Base-by-base conservation (phyloP, 371 early-diverging fungal genomes). In the Saksenaea vasiformis region DNA sequence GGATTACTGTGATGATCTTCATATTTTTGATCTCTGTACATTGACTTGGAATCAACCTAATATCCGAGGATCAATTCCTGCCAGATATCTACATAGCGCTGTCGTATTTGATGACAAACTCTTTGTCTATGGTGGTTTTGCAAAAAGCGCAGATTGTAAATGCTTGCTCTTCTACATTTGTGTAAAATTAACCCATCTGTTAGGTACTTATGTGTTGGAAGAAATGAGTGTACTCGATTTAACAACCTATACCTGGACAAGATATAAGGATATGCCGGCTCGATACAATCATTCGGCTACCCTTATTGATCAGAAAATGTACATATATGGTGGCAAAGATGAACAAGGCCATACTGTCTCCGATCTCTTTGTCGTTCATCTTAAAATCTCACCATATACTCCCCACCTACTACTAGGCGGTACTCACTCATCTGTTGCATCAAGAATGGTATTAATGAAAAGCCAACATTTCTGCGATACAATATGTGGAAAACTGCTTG, bases 381-480 rank as follows among this genome's bases (percentile, higher is more conserved):
- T 89, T 13, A 54, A 58, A 19, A 78, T 79, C 10, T 56, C 62
- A 38, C 66, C 66, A 24, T 77, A 73, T 44, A 67, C 67, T 0
- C 71, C 74, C 0, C 77, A 75, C 37, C 65, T 74, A 15, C 66
- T 79, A 11, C 61, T 73, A 8, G 61, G 72, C 22, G 70, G 70
- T 1, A 36, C 55, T 9, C 67, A 66, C 27, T 43, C 64, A 26
- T 51, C 51, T 3, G 36, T 54, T 24, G 64, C 62, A 37, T 68
- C 71, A 4, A 65, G 79, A 19, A 80, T 86, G 57, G 84, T 83
- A 10, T 65, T 86, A 14, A 64, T 84, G 28, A 83, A 85, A 60
- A 86, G 87, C 9, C 87, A 87, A 51, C 88, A 87, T 67, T 87
- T 87, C 68, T 84, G 81, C 53, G 86, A 87, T 62, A 70, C 80